Evolutionary conservation across 1,139 yeast species (phyloP), one percentile per base, ranked within the genome.

Genomic region (Kurtzmaniella quercitrusa): DNA sequence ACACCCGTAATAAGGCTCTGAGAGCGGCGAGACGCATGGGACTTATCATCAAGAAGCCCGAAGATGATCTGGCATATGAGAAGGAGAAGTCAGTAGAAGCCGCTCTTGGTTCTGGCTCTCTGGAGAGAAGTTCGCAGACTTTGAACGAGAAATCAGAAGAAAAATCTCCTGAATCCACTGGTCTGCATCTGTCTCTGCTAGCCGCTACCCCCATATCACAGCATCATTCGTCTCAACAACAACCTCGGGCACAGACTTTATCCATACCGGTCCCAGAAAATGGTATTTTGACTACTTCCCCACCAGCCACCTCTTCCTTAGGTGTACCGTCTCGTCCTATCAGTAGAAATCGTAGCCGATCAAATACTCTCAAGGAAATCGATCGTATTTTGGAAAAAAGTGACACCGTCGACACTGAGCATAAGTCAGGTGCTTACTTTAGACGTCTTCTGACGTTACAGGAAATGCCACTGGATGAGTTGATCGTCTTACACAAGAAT

Each of bases 401-500:
- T 45, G 76, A 69, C 32, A 60, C 53, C 41, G 73, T 65, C 9
- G 74, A 66, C 49, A 61, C 71, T 7, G 78, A 74, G 47, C 73
- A 67, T 47, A 75, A 74, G 56, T 76, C 80, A 42, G 81, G 82
- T 14, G 89, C 88, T 32, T 84, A 84, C 55, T 84, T 84, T 56
- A 71, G 85, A 51, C 70, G 94, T 46, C 61, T 85, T 39, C 83
- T 93, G 1, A 81, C 86, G 0, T 61, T 85, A 26, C 85, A 82
- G 20, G 93, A 83, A 51, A 73, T 68, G 43, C 75, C 75, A n/a
- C 51, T 48, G 5, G 72, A 65, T 45, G 74, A 66, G 42, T 18
- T 17, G 17, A 15, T 18, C 6, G 21, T 16, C 4, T 33, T 33
- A 18, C 12, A n/a, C 20, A 34, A 19, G 15, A 6, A 26, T 7